Percentiles rank a stretch among this genome's conserved stretches.
Conservation (phyloP, 2,329 filamentous ascomycete species). For the Fusarium acutatum region DNA sequence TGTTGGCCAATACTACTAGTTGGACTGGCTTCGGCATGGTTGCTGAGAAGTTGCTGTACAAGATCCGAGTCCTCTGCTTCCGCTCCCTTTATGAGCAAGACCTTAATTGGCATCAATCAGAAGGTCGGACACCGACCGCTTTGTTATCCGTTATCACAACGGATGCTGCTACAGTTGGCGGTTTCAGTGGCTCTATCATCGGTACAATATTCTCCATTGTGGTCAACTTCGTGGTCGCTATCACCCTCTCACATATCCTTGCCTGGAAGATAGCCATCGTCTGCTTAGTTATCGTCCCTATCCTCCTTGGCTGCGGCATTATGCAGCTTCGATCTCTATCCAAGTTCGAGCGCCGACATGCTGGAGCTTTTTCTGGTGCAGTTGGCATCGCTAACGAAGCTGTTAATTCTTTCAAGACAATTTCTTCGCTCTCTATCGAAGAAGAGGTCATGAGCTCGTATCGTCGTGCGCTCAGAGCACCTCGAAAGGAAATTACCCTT, state of each 20-base stretch:
- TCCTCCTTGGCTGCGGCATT: conserved; percentile 73
- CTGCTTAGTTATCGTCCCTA: conserved; percentile 72
- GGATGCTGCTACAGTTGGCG: conserved; percentile 72
- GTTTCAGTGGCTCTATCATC: conserved; percentile 75
- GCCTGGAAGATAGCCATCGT: conserved; percentile 82
- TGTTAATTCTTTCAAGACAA: conserved; percentile 71
- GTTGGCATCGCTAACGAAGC: conserved; percentile 73
- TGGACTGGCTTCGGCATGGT: conserved; percentile 57
- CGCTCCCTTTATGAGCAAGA: conserved; percentile 72
- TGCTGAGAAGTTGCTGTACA: conserved; percentile 72
- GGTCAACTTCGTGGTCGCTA: conserved; percentile 73
- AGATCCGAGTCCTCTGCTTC: conserved; percentile 70
- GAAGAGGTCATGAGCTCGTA: conserved; percentile 63
- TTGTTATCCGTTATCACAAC: conserved; percentile 74
- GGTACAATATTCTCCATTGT: conserved; percentile 74
- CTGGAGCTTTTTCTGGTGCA: conserved; percentile 70
- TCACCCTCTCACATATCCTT: conserved; percentile 74
- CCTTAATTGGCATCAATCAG: conserved; percentile 75
- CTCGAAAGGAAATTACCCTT: conserved; percentile 63
- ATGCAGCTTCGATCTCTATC: conserved; percentile 72
- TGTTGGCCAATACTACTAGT: conserved; percentile 65
- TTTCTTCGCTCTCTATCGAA: conserved; percentile 64
- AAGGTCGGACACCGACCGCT: conserved; percentile 66
- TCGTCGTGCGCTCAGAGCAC: conserved; percentile 56
- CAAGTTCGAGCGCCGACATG: conserved; percentile 69